Conservation (phyloP, 345 rosid genomes). For the Acer saccharum region DNA sequence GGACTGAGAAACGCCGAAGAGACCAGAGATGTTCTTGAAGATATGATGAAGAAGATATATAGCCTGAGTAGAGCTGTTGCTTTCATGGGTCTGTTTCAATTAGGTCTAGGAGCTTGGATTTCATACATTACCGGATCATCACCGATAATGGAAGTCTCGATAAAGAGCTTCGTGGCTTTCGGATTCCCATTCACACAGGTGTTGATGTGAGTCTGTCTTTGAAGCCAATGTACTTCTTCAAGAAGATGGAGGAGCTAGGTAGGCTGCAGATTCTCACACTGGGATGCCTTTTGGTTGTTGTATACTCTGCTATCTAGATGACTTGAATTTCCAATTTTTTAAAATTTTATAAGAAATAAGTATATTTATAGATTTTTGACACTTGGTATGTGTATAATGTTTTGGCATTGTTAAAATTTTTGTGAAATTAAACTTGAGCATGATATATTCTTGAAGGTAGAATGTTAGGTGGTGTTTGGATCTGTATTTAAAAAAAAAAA, state of each 20-base stretch:
- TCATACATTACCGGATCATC: no score
- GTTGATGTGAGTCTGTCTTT: constrained; percentile 68
- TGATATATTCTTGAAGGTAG: background rate
- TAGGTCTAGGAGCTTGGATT: no score
- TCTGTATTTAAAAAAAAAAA: no score
- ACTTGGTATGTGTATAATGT: constrained; percentile 25
- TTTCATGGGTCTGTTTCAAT: background rate
- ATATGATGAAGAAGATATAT: constrained; percentile 74
- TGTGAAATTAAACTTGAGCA: background rate
- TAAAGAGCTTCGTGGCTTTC: no score
- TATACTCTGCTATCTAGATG: no score
- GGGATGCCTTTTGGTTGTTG: constrained; percentile 34
- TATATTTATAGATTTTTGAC: no score
- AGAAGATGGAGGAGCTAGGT: constrained; percentile 87
- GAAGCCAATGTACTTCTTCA: constrained; percentile 77
- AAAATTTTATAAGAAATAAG: no score
- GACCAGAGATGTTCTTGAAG: constrained; percentile 68
- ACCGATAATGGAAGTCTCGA: no score
- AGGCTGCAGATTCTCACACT: constrained; percentile 88
- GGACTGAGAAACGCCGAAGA: constrained; percentile 53
- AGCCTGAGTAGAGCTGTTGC: constrained; percentile 66
- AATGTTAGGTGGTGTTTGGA: no score
- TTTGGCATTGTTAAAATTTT: no score
- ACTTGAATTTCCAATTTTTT: no score
- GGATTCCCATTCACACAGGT: constrained; percentile 33